These are phyloP conservation scores for Fraxinus platypoda DNA, from an alignment of 305 asterid species.

Conservation along the genomic window DNA sequence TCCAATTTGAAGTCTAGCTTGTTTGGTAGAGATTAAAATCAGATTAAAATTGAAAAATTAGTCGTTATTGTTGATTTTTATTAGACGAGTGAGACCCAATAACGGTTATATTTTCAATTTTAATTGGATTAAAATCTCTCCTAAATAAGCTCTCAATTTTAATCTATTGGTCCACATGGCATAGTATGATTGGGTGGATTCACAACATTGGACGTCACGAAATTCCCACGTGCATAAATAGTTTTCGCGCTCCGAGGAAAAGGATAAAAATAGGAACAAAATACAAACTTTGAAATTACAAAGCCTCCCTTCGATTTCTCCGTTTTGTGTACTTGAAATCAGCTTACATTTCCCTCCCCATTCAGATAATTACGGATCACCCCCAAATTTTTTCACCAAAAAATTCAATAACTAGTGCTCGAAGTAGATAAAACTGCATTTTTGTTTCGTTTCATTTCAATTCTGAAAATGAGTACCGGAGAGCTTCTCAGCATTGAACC, in stretches of 20 bases:
- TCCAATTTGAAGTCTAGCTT: no score
- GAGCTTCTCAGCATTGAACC: constrained; percentile 51
- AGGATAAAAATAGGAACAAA: not conserved
- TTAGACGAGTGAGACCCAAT: no score
- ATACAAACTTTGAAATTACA: not conserved
- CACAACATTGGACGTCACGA: not conserved
- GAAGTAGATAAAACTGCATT: constrained; percentile 10
- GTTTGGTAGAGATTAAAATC: no score
- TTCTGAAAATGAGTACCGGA: constrained; percentile 38
- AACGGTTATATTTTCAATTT: no score
- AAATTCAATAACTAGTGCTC: not conserved
- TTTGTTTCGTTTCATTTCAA: constrained; percentile 22
- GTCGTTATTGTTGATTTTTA: no score
- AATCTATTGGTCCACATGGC: not conserved
- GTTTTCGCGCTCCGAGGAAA: not conserved
- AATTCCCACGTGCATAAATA: not conserved
- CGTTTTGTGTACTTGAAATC: not conserved
- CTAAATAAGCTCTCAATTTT: no score
- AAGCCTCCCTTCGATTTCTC: not conserved
- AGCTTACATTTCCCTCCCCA: constrained; percentile 31
- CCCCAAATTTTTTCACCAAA: constrained; percentile 11
- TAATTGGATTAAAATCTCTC: no score
- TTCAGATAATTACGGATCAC: constrained; percentile 48
- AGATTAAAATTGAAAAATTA: no score
- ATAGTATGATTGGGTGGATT: not conserved